Base-by-base conservation (phyloP, 495 filamentous ascomycete genomes). In the Penicillium ochrochloron region DNA sequence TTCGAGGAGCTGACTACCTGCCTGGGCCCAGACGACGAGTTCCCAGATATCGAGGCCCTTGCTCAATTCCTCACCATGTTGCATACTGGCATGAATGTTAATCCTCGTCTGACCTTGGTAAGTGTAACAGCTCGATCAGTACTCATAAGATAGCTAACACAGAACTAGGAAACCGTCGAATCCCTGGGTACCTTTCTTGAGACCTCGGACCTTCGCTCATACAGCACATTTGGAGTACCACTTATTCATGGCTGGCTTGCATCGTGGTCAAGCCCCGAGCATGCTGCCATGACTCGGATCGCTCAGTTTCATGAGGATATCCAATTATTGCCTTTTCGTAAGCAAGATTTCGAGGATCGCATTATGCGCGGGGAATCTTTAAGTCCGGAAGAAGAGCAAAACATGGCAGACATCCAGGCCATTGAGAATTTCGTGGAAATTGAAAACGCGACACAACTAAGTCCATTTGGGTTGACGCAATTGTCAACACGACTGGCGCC, bases 21-120 rank as follows among this genome's bases (percentile, higher is more conserved):
- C n/a, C 35, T 79, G 37, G 70, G 74, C 10, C 74, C 77, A 9
- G 83, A 85, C 35, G 82, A 86, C 29, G 78, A 83, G 34, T 81
- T 97, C 46, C 93, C 94, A 1, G 95, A 99, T 69, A 89, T 99
- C 57, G 82, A 88, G 44, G 93, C 96, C 48, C 82, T 99, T 1
- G 94, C 96, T 71, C 78, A 83, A 19, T 98, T 99, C 72, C 83
- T 99, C 10, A 85, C 94, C 31, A 92, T 91, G 50, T 81, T 99
- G 4, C 93, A 97, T 72, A 97, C 94, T 1, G 95, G 95, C 41
- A 96, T 99, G 94, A 98, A 98, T 70, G 95, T 97, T 51, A 98
- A 99, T 69, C 95, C 95, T 41, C 89, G 90, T 19, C 92, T 96
- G 60, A 83, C 92, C 25, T 68, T 86, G 56, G 78, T 80, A 63